Conservation (phyloP, 23 red algal species). For the Gracilaria caudata region DNA sequence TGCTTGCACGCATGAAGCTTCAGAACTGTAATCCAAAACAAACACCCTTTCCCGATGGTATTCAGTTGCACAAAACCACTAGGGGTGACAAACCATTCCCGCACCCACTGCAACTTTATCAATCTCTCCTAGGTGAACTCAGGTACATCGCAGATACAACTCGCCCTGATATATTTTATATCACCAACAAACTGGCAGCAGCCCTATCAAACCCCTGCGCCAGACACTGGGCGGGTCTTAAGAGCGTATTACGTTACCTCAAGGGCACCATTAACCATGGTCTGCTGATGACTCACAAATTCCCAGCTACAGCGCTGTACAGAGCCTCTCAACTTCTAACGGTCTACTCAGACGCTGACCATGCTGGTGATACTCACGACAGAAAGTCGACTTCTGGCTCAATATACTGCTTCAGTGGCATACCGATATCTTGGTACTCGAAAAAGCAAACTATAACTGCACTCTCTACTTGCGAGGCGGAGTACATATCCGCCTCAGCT, state of each 20-base stretch:
- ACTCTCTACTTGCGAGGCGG: slow-evolving; percentile 7
- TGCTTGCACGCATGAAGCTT: not conserved
- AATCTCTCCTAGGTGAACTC: not conserved
- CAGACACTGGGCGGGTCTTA: not conserved
- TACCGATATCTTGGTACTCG: not conserved
- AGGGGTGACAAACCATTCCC: no score
- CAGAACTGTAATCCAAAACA: not conserved
- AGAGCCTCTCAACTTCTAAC: not conserved
- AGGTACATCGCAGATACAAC: not conserved
- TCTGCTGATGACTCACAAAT: not conserved
- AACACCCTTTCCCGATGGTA: not conserved
- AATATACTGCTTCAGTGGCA: not conserved
- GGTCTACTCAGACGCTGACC: not conserved
- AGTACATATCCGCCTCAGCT: not conserved
- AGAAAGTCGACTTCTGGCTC: not conserved
- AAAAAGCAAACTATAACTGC: not conserved
- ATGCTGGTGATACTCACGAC: not conserved
- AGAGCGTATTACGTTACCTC: not conserved
- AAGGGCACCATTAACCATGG: not conserved
- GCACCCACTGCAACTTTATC: not conserved
- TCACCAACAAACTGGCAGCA: not conserved
- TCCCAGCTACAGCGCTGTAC: no score
- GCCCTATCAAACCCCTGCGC: not conserved
- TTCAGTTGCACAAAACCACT: not conserved
- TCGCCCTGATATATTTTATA: not conserved